Conservation (phyloP, 164 flowering plant species). For the Magnolia officinalis region DNA sequence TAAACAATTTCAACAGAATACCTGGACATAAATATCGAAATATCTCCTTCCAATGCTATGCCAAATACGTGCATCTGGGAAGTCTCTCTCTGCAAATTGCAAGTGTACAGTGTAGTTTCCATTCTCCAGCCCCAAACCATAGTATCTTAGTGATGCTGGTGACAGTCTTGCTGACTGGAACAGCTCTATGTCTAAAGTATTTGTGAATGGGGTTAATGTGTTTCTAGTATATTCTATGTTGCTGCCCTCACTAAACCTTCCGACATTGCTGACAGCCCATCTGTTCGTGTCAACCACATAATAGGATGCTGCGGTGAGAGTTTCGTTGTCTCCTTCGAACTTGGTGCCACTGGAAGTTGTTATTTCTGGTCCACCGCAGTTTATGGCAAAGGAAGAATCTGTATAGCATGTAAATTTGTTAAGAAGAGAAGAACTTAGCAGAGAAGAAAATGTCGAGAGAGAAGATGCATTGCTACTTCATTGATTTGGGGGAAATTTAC, state of each 20-base stretch:
- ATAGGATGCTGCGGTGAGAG: conserved; percentile 68
- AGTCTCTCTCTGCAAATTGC: conserved; percentile 63
- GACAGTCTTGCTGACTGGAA: conserved; percentile 72
- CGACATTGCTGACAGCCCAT: conserved; percentile 87
- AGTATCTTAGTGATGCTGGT: conserved; percentile 74
- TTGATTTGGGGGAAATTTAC: too few species aligned
- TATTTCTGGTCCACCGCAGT: not conserved
- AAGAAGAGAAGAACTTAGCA: too few species aligned
- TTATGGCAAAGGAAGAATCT: conserved; percentile 37
- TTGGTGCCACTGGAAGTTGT: conserved; percentile 3
- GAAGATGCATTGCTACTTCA: too few species aligned
- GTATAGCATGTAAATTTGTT: conserved; percentile 9
- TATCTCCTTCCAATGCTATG: conserved; percentile 66
- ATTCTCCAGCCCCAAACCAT: conserved; percentile 84
- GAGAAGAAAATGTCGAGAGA: too few species aligned
- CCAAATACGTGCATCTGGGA: conserved; percentile 37
- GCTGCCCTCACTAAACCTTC: conserved; percentile 35
- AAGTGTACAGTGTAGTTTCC: conserved; percentile 68
- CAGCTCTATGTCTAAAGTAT: conserved; percentile 56
- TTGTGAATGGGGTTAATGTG: conserved; percentile 43
- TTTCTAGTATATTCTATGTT: conserved; percentile 26
- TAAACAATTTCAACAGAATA: conserved; percentile 28
- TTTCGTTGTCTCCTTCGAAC: conserved; percentile 50
- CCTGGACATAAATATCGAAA: conserved; percentile 84
- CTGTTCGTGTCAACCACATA: conserved; percentile 40